Conservation (phyloP, 148 eudicot species). For the Chenopodium suecicum region DNA sequence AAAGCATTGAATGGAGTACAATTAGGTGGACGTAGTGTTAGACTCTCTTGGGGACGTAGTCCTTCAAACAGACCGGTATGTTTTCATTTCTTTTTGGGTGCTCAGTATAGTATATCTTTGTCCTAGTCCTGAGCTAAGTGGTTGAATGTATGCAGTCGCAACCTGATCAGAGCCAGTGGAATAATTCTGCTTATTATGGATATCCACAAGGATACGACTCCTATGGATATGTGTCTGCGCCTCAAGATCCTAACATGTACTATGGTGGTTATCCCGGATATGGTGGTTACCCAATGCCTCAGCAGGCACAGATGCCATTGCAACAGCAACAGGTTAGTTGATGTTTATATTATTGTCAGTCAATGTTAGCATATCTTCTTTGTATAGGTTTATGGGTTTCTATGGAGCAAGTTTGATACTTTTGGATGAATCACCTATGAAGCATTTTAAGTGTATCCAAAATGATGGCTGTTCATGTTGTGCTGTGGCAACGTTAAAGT, state of each 20-base stretch:
- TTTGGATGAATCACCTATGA: too few species aligned
- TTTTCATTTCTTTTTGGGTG: background rate
- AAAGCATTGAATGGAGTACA: conserved; percentile 61
- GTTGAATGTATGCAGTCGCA: conserved; percentile 45
- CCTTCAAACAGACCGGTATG: conserved; percentile 78
- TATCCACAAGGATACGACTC: conserved; percentile 72
- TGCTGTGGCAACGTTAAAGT: too few species aligned
- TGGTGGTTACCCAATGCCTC: conserved; percentile 67
- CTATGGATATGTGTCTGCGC: conserved; percentile 70
- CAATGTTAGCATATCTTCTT: background rate
- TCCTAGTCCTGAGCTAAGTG: background rate
- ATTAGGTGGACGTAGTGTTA: conserved; percentile 75
- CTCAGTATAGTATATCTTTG: background rate
- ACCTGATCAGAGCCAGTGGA: conserved; percentile 72
- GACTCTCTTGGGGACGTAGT: conserved; percentile 98
- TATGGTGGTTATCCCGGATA: conserved; percentile 85
- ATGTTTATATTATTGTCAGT: background rate
- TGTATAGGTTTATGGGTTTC: too few species aligned
- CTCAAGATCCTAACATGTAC: conserved; percentile 82
- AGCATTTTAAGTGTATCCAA: too few species aligned
- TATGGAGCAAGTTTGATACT: background rate
- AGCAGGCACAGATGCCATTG: conserved; percentile 49
- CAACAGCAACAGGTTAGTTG: conserved; percentile 56
- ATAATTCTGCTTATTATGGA: conserved; percentile 61
- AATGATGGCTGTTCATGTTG: too few species aligned